Percentiles rank a stretch among this genome's conserved stretches.
Conservation (phyloP, 169 alveolate genomes). For the Plasmodium gallinaceum region DNA sequence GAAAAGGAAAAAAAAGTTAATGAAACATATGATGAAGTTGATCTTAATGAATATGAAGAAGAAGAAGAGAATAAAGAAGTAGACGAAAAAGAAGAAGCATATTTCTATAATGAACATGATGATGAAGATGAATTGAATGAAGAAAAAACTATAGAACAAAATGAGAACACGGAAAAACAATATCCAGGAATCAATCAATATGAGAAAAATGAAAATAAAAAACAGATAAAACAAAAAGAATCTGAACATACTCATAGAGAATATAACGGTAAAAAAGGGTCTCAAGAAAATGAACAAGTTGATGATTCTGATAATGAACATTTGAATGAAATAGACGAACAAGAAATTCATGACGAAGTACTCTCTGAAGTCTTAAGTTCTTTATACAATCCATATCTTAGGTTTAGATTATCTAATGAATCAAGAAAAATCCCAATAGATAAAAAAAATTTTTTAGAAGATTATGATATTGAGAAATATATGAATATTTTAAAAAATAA, state of each 20-base stretch:
- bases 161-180: neutral
- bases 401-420: constrained; percentile 8
- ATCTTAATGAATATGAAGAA: neutral
- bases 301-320: neutral
- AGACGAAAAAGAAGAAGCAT: neutral
- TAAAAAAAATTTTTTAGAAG: neutral
- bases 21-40: neutral
- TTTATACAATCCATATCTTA: constrained; percentile 38
- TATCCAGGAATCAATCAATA: neutral
- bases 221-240: neutral
- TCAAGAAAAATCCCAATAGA: neutral
- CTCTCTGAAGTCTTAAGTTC: too few relatives aligned
- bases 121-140: neutral
- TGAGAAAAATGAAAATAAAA: too few relatives aligned
- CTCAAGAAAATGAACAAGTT: neutral
- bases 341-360: neutral
- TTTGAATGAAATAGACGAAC: neutral
- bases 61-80: neutral
- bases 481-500: neutral
- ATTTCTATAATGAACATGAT: neutral
- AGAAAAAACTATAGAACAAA: neutral
- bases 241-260: neutral
- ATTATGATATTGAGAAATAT: neutral
- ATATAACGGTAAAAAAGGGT: neutral
- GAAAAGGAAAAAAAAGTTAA: neutral